Evolutionary conservation across 805 yeast genomes (phyloP), one percentile per base, ranked within the genome.

Genomic region (Zygoascus ofunaensis): DNA sequence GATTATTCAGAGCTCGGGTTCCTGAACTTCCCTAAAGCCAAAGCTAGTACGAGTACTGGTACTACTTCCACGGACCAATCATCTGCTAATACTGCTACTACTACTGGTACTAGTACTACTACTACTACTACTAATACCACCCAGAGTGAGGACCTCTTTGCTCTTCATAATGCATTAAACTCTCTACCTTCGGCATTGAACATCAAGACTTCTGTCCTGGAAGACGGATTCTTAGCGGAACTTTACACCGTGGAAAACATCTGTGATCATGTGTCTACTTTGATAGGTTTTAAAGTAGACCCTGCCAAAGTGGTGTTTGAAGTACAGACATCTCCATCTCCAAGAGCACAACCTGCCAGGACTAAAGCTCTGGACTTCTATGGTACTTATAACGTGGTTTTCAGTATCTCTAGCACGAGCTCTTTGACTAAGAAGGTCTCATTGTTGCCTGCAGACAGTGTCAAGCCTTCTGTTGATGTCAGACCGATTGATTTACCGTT

Each of bases 231-330:
- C 37, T 41, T 52, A 22, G 19, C 24, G 15, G 19, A 20, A 1
- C 37, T 41, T 20, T 33, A 41, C 37, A 46, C 48, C 5, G 37
- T n/a, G 17, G 35, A 17, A 3, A 45, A 50, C 5, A 15, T 50
- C 18, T 42, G 49, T 15, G 35, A 42, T 19, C 45, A 43, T 19
- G 37, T 49, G 14, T 42, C 42, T 14, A 28, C 36, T 23, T 43
- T 52, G 19, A 42, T 47, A 15, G 55, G 53, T 3, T 33, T 36
- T n/a, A 33, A 36, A 3, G 34, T 52, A 17, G 35, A 45, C 30
- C 32, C 46, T 12, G 21, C 36, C 30, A 20, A 35, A 18, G 35
- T 48, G 21, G 20, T 44, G 4, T 43, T 52, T 24, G 33, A 34
- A 22, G 14, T 33, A 12, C 10, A 19, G 23, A 15, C 24, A 14